phyloP scores from a whole-genome alignment of 352 stramenopile genomes.

The Thalassiosira delicatula region DNA sequence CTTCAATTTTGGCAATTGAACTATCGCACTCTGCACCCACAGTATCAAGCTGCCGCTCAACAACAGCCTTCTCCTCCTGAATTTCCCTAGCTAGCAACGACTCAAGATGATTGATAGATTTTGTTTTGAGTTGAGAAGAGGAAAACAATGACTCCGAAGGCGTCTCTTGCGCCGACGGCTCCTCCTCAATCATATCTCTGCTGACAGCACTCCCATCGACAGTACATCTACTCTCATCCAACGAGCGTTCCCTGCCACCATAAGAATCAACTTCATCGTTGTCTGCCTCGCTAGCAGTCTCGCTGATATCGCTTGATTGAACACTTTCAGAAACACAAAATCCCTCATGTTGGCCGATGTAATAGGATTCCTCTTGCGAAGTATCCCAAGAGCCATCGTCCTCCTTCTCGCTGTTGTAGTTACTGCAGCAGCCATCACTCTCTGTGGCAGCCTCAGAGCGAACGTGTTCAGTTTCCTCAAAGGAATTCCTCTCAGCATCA shows the following conservation, averaged over 20 bases:
- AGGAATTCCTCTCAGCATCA: too few species aligned
- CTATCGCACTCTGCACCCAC: slow-evolving; percentile 1
- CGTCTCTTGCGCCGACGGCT: too few species aligned
- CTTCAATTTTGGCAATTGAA: slow-evolving; percentile 6
- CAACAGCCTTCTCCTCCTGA: slow-evolving; percentile 6
- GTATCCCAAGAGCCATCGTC: background rate
- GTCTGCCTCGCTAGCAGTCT: slow-evolving; percentile 27
- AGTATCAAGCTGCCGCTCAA: slow-evolving; percentile 11
- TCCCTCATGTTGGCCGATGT: slow-evolving; percentile 30
- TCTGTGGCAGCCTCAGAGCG: background rate
- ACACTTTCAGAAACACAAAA: slow-evolving; percentile 21
- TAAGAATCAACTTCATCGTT: too few species aligned
- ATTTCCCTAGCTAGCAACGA: slow-evolving; percentile 5
- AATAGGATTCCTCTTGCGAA: slow-evolving; percentile 26
- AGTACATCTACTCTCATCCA: slow-evolving; percentile 13
- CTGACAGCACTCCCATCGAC: slow-evolving; percentile 23
- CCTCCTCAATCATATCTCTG: too few species aligned
- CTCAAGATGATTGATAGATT: too few species aligned
- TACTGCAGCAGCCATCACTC: background rate
- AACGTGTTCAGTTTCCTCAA: background rate
- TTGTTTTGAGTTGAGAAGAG: too few species aligned
- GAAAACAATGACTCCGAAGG: too few species aligned
- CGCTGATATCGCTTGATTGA: slow-evolving; percentile 33
- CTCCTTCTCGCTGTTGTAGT: background rate
- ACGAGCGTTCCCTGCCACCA: slow-evolving; percentile 5